A percentile compares a stretch with the other conserved stretches of the same genome.
Conservation (phyloP, 2,329 filamentous ascomycete species). For the Colletotrichum noveboracense region DNA sequence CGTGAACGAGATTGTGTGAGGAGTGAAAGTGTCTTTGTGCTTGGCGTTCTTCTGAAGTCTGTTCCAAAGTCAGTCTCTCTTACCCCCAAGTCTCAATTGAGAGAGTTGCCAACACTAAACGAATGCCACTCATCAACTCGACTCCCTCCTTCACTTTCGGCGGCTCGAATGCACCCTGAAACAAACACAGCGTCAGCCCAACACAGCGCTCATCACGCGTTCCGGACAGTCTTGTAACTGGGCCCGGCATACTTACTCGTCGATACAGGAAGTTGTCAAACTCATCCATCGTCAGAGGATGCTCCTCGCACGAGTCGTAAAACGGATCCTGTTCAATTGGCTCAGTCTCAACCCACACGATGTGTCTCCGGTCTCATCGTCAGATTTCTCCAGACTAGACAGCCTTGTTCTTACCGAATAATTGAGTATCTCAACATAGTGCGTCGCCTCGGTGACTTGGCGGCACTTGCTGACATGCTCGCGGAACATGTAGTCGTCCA, state of each 20-base stretch:
- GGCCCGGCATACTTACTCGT: conserved; percentile 42
- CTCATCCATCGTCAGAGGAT: conserved; percentile 56
- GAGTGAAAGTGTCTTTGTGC: conserved; percentile 62
- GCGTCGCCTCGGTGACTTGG: conserved; percentile 55
- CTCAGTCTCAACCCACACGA: neutral
- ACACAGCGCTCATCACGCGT: neutral
- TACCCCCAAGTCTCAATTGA: neutral
- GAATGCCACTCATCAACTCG: conserved; percentile 54
- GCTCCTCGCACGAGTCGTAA: conserved; percentile 56
- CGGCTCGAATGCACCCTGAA: conserved; percentile 59
- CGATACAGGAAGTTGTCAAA: conserved; percentile 62
- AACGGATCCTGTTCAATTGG: conserved; percentile 48
- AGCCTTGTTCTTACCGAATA: conserved; percentile 52
- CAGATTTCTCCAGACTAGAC: neutral
- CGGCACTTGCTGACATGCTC: conserved; percentile 52
- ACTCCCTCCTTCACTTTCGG: conserved; percentile 47
- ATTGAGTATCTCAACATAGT: conserved; percentile 64
- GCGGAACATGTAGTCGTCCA: conserved; percentile 66
- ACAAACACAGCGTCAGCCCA: conserved; percentile 13
- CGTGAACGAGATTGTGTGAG: conserved; percentile 58
- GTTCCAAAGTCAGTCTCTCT: neutral
- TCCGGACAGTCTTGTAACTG: neutral
- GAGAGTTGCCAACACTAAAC: conserved; percentile 54
- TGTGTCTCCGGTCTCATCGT: neutral
- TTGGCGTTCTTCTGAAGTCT: conserved; percentile 63